Conservation (phyloP, 2,329 filamentous ascomycete genomes). For the Diaporthe batatas region DNA sequence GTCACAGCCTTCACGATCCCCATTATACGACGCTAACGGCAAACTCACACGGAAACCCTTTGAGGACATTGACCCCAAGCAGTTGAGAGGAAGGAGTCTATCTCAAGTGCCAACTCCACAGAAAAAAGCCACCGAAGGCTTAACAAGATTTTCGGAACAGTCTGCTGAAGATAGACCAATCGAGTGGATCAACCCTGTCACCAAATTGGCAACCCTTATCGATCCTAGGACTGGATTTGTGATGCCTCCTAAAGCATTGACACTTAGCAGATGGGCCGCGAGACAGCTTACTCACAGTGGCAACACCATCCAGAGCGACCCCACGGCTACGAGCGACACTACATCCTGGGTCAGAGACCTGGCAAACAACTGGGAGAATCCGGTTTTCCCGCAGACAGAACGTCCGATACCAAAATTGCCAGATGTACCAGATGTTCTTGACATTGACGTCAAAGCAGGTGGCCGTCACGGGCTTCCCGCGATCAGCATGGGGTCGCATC, state of each 20-base stretch:
- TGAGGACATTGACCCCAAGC: slow-evolving; percentile 49
- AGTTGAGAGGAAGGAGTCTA: neutral
- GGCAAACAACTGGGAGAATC: slow-evolving; percentile 79
- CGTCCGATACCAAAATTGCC: slow-evolving; percentile 59
- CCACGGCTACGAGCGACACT: slow-evolving; percentile 20
- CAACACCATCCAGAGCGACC: slow-evolving; percentile 51
- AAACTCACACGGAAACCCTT: slow-evolving; percentile 61
- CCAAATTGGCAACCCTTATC: slow-evolving; percentile 63
- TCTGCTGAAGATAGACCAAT: slow-evolving; percentile 51
- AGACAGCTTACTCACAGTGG: slow-evolving; percentile 45
- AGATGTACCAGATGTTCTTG: slow-evolving; percentile 49
- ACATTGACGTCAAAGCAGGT: slow-evolving; percentile 44
- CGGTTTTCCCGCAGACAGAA: slow-evolving; percentile 73
- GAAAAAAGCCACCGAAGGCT: neutral
- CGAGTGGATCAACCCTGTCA: slow-evolving; percentile 73
- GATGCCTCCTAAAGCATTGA: slow-evolving; percentile 41
- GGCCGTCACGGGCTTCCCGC: slow-evolving; percentile 29
- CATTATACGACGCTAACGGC: slow-evolving; percentile 57
- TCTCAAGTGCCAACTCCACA: neutral
- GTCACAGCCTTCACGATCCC: slow-evolving; percentile 5
- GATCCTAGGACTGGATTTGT: slow-evolving; percentile 69
- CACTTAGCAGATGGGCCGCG: slow-evolving; percentile 24
- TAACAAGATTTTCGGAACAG: neutral
- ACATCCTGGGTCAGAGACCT: slow-evolving; percentile 71
- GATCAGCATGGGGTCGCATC: slow-evolving; percentile 23